Conservation (phyloP, 768 basidiomycete genomes). For the Macrolepiota dolichaula region DNA sequence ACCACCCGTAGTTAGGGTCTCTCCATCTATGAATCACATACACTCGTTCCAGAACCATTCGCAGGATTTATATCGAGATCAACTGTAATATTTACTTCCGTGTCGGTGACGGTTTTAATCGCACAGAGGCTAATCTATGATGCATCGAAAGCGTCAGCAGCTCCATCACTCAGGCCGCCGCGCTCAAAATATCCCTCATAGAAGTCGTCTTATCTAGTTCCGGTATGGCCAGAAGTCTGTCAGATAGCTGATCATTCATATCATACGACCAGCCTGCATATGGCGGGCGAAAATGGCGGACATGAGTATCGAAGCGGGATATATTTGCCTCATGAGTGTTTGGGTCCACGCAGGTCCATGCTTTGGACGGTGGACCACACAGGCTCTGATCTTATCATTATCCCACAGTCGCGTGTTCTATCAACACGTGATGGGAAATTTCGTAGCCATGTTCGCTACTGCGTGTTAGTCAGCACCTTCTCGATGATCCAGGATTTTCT, state of each 20-base stretch:
- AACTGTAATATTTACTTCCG: background rate
- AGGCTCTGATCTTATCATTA: background rate
- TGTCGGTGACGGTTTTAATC: background rate
- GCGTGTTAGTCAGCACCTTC: conserved; percentile 5
- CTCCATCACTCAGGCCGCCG: background rate
- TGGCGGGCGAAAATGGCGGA: background rate
- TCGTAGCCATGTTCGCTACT: background rate
- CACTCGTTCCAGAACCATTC: background rate
- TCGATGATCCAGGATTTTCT: conserved; percentile 10
- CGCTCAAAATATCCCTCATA: background rate
- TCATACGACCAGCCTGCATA: conserved; percentile 1
- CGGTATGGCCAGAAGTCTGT: background rate
- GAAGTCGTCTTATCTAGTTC: background rate
- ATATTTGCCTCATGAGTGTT: background rate
- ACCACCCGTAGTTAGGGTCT: background rate
- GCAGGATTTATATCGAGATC: background rate
- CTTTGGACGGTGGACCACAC: background rate
- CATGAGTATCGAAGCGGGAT: background rate
- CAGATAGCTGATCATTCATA: background rate
- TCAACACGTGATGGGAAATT: conserved; percentile 10
- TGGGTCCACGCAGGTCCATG: background rate
- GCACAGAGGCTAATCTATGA: background rate
- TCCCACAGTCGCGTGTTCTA: background rate
- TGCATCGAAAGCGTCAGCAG: background rate
- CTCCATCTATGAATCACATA: background rate